phyloP scores from a whole-genome alignment of 1,284 basidiomycete species.

The Cryptococcus depauperatus region DNA sequence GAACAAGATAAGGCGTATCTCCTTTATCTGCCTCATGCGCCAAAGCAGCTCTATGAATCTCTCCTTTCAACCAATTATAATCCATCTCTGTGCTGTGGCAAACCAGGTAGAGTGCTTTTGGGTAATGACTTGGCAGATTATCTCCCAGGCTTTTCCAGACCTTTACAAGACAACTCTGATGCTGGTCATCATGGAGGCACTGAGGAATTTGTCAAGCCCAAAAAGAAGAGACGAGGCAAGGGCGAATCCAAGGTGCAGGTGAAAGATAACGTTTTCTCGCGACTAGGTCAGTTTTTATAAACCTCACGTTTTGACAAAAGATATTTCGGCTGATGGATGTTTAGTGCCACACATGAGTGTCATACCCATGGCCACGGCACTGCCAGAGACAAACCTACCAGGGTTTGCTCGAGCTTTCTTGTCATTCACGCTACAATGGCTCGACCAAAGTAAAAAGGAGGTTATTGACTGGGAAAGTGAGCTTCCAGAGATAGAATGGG shows the following conservation, averaged over 20 bases:
- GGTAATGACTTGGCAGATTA: constrained; percentile 41
- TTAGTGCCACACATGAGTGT: constrained; percentile 30
- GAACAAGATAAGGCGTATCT: constrained; percentile 18
- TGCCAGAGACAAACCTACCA: constrained; percentile 39
- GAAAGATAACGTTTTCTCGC: constrained; percentile 30
- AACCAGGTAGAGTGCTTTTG: constrained; percentile 23
- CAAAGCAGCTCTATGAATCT: constrained; percentile 35
- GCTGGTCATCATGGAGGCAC: neutral
- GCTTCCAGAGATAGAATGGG: constrained; percentile 33
- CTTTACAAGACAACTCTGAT: neutral
- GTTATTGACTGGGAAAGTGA: constrained; percentile 34
- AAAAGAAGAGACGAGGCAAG: constrained; percentile 37
- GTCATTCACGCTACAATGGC: constrained; percentile 35
- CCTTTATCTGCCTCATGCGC: constrained; percentile 39
- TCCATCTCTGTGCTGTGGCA: constrained; percentile 7
- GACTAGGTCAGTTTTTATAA: constrained; percentile 27
- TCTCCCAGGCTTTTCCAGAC: constrained; percentile 22
- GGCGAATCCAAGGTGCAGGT: constrained; percentile 3
- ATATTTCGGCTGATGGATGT: neutral
- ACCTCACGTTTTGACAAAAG: neutral
- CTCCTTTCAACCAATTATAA: constrained; percentile 28
- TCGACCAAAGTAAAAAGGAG: constrained; percentile 16
- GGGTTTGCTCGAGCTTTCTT: constrained; percentile 41
- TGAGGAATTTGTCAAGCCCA: constrained; percentile 33
- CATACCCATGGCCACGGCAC: constrained; percentile 14